Evolutionary conservation across 495 filamentous ascomycete species (phyloP), one percentile per base, ranked within the genome.

Genomic region (Penicillium silybi): DNA sequence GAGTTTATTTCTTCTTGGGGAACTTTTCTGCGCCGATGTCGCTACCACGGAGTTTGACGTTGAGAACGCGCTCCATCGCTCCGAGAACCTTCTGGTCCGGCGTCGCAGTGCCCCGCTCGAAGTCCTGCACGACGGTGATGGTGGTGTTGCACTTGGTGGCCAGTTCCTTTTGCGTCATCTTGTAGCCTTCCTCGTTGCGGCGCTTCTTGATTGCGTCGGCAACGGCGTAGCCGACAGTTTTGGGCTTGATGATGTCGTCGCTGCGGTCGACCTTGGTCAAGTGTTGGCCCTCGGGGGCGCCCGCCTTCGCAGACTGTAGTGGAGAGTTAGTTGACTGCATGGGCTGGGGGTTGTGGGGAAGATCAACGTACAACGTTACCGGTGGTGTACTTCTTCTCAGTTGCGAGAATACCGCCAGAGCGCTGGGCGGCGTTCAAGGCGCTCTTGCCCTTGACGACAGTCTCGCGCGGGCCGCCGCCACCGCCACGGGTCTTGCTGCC

Each of bases 241-340:
- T 92, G 59, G 90, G 90, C 76, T 95, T 95, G 69, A 97, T 84
- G 74, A 97, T 96, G 68, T 97, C 93, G 79, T 97, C 95, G 69
- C 84, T 82, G 61, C 93, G 93, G 80, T 97, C 93, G 67, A 99
- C 91, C 79, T 97, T 99, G 40, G 93, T 97, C 46, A 97, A 80
- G 65, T 88, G 90, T 73, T 99, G 93, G 63, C 93, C 93, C 77
- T 97, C 92, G 56, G 77, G 69, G 54, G 79, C 76, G 43, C 67
- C 77, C 54, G 79, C 61, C 64, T 82, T 82, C 50, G 74, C 74
- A 50, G 78, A 70, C 82, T 87, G 57, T 51, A 46, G 44, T 25
- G 51, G 13, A 34, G 8, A 11, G 17, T 29, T 41, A 50, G 41
- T 59, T 49, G 48, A 41, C 17, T 18, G 11, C 17, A 11, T 56